Evolutionary conservation across 2,329 filamentous ascomycete species (phyloP).

Genomic region (Diaporthe ilicicola): DNA sequence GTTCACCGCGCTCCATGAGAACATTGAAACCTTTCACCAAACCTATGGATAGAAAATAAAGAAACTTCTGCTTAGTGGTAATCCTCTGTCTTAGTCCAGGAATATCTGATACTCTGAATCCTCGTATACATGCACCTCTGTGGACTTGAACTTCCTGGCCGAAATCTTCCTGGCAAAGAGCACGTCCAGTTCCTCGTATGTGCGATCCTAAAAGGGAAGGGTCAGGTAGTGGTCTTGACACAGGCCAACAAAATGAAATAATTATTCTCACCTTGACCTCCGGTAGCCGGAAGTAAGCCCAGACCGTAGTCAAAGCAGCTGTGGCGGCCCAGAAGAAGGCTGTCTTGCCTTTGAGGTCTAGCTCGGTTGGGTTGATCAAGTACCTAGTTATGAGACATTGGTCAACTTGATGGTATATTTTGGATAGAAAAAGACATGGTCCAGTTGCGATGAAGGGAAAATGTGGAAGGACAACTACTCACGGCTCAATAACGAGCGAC

Average conservation of each 20-base stretch:
- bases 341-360: conserved; percentile 51
- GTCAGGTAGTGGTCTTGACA: not conserved
- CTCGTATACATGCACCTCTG: conserved; percentile 26
- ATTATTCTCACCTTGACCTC: conserved; percentile 42
- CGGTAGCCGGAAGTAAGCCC: conserved; percentile 59
- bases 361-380: conserved; percentile 45
- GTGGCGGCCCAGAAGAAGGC: conserved; percentile 54
- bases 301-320: conserved; percentile 55
- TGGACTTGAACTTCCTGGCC: conserved; percentile 24
- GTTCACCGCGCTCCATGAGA: not conserved
- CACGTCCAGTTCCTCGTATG: conserved; percentile 27
- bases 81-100: not conserved
- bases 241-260: fast-evolving
- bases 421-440: fast-evolving
- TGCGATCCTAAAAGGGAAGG: not conserved
- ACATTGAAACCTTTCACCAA: not conserved
- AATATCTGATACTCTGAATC: conserved; percentile 26
- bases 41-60: not conserved
- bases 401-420: not conserved
- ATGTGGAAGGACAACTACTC: not conserved
- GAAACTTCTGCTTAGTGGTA: not conserved
- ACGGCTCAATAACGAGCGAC: conserved; percentile 48
- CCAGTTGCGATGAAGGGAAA: too few species aligned
- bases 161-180: conserved; percentile 22
- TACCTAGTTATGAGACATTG: conserved; percentile 35